These are phyloP conservation scores for Monilinia fructicola DNA, from an alignment of 2,329 filamentous ascomycete genomes.

Conservation along the genomic window DNA sequence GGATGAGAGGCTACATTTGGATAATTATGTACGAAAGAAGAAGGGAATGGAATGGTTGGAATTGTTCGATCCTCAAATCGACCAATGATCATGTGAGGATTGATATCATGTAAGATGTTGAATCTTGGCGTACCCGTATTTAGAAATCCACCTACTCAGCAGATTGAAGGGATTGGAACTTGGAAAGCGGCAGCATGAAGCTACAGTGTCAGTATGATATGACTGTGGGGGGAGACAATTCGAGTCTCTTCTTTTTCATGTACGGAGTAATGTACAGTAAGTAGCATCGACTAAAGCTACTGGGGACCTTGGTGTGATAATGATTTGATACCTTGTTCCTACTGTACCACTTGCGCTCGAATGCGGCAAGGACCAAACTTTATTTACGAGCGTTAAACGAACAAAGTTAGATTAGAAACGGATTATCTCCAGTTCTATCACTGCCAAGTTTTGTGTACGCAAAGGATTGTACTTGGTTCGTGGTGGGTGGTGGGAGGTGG, in stretches of 20 bases:
- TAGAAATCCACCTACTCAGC: conserved; percentile 4
- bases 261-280: too few species aligned
- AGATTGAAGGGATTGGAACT: not conserved
- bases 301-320: conserved; percentile 1
- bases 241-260: conserved; percentile 5
- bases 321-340: not conserved
- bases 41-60: not conserved
- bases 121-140: conserved; percentile 1
- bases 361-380: not conserved
- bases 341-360: not conserved
- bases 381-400: conserved; percentile 4
- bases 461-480: too few species aligned
- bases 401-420: not conserved
- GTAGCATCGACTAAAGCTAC: not conserved
- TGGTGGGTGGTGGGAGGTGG: too few species aligned
- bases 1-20: conserved; percentile 8
- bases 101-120: not conserved
- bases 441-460: not conserved
- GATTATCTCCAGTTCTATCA: conserved; percentile 9
- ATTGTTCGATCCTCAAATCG: not conserved
- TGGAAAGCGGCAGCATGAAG: conserved; percentile 1
- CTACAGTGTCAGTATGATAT: not conserved
- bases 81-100: not conserved
- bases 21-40: conserved; percentile 12
- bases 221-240: not conserved